A percentile compares a stretch with the other conserved stretches of the same genome.
Conservation (phyloP, 1,284 basidiomycete genomes). For the Trichosporon sp. region DNA sequence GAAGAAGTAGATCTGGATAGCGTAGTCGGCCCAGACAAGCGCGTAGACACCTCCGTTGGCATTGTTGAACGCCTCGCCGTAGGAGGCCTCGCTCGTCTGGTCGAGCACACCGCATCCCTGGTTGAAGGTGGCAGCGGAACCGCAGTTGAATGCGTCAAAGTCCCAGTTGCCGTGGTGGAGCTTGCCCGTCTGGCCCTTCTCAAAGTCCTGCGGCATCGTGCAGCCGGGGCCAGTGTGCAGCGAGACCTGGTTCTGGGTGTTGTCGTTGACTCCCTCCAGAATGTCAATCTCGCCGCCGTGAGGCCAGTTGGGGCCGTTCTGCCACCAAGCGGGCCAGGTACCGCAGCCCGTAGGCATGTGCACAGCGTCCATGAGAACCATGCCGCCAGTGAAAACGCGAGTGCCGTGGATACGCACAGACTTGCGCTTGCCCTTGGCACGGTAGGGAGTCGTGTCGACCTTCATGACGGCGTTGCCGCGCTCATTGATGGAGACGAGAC, state of each 20-base stretch:
- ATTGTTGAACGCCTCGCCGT: constrained; percentile 47
- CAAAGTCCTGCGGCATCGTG: constrained; percentile 53
- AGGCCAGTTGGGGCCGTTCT: constrained; percentile 53
- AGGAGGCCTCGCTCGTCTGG: constrained; percentile 29
- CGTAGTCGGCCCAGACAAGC: constrained; percentile 64
- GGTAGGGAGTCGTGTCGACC: constrained; percentile 70
- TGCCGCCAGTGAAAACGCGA: constrained; percentile 56
- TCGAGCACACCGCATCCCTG: constrained; percentile 49
- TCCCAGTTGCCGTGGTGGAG: constrained; percentile 51
- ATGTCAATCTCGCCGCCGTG: constrained; percentile 55
- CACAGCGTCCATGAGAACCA: constrained; percentile 73
- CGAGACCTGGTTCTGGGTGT: constrained; percentile 48
- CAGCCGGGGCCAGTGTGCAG: constrained; percentile 48
- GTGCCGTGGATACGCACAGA: constrained; percentile 68
- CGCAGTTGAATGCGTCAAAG: constrained; percentile 45
- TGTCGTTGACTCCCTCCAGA: constrained; percentile 51
- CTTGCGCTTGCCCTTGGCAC: constrained; percentile 58
- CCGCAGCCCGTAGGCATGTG: constrained; percentile 89
- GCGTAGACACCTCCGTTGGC: constrained; percentile 50
- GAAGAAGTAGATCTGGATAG: constrained; percentile 77
- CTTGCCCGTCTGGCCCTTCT: constrained; percentile 54
- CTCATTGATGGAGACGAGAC: constrained; percentile 56
- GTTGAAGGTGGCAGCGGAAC: constrained; percentile 43
- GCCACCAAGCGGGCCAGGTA: constrained; percentile 57
- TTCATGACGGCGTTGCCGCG: constrained; percentile 72